Base-by-base conservation (phyloP, 306 rosid genomes). In the Cucurbita maxima region DNA sequence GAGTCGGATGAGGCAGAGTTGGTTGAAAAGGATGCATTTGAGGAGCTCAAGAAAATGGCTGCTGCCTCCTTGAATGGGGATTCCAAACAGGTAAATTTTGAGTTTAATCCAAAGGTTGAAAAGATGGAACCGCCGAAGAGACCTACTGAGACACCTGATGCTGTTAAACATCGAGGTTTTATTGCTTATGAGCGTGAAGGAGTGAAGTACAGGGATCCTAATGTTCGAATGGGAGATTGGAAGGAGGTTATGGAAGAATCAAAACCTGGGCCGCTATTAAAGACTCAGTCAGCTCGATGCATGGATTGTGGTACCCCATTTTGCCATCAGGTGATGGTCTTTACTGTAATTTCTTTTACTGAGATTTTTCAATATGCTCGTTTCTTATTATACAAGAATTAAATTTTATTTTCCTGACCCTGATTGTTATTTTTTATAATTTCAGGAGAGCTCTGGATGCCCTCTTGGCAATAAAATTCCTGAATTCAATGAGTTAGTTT, bases 301-400 rank as follows among this genome's bases (percentile, higher is more conserved):
- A 95, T 95, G 99, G 99, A 95, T 78, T 95, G 99, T 75, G 99
- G 99, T 20, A 95, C 99, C 75, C 99, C 99, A 60, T 93, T 93
- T 83, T 95, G 99, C 82, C 99, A 91, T 84, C 99, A 95, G 89
- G 99, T 94, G 75, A 15, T 20, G 22, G 9, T 56, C 37, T 43
- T 66, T 36, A 10, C 47, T 11, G 41, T 22, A 0, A 66, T 19
- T 37, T 73, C 13, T 22, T 40, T 55, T 19, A 19, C 76, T 10
- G 3, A 52, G 10, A n/a, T 55, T 55, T 9, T 38, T 47, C n/a
- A 7, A n/a, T 30, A 13, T 22, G 38, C 37, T 45, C 14, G 19
- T 47, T 6, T 45, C 57, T 14, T n/a, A 45, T 25, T 14, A 34
- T 41, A 13, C 12, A n/a, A 45, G 20, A 11, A 18, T n/a, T 20